phyloP scores from a whole-genome alignment of 2,329 filamentous ascomycete species.

The Pseudocercospora crystallina region DNA sequence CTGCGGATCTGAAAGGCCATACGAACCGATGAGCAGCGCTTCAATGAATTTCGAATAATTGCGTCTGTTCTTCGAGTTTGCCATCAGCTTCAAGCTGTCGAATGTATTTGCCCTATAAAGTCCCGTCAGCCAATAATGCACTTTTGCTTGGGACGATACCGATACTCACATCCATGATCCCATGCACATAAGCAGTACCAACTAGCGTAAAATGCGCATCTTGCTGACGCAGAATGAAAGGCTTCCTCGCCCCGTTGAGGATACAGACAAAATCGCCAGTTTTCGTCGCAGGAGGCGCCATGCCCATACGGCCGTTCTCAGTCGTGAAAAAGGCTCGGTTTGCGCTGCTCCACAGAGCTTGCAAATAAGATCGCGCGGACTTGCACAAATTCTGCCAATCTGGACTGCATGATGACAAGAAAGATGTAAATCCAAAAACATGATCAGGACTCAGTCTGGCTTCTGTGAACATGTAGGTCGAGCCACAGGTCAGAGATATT shows the following conservation, averaged over 20 bases:
- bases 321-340: constrained; percentile 4
- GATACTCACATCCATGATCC: constrained; percentile 11
- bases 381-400: not conserved
- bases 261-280: constrained; percentile 1
- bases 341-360: not conserved
- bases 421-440: not conserved
- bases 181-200: constrained; percentile 7
- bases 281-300: not conserved
- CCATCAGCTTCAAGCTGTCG: not conserved
- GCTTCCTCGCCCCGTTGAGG: not conserved
- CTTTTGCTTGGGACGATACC: not conserved
- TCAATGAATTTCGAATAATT: constrained; percentile 8
- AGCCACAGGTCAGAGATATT: constrained; percentile 1
- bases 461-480: not conserved
- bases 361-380: not conserved
- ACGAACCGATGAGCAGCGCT: too few relatives aligned
- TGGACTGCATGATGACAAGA: not conserved
- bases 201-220: not conserved
- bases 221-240: not conserved
- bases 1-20: too few relatives aligned
- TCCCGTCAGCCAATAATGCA: not conserved
- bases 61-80: constrained; percentile 1
- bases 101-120: constrained; percentile 3
- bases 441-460: not conserved
- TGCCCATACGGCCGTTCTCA: not conserved